Evolutionary conservation across 495 filamentous ascomycete species (phyloP), one percentile per base, ranked within the genome.

Genomic region (Podospora anserina): DNA sequence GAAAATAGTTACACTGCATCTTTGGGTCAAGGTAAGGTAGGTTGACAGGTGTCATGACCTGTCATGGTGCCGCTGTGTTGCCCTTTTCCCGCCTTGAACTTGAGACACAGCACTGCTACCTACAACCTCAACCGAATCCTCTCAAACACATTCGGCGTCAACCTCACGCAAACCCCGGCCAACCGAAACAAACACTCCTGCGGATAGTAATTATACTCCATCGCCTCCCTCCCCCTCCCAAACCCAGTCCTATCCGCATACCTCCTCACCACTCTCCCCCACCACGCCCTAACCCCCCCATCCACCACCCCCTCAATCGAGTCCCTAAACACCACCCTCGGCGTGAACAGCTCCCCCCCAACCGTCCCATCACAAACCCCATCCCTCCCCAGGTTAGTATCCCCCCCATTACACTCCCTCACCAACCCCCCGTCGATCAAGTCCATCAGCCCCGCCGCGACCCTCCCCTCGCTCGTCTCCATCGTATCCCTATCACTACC

Each of bases 151-250:
- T 23, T 23, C 23, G 23, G 3, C 55, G 23, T 7, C 7, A 58
- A 4, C 55, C 55, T 19, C n/a, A 58, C n/a, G 23, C 55, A 58
- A 20, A 58, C 55, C 55, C 55, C 55, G 1, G 7, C 5, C 15
- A 19, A 11, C 23, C 55, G 7, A 26, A 58, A 20, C 55, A 58
- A 23, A 58, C 55, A 58, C 55, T 58, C 55, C 18, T 58, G 55
- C 19, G 55, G 55, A 26, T 58, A 58, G 55, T 58, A 58, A 26
- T 58, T 58, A 58, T 58, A 58, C 55, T 58, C 55, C 55, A 58
- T 58, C 55, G 55, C 55, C 55, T 19, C 55, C 55, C 55, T 58
- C 19, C 9, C 55, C 55, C n/a, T 26, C 55, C 13, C 23, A 26
- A 58, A 58, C 18, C 55, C 55, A 26, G 4, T 26, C 23, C 55